Base-by-base conservation (phyloP, 352 stramenopile genomes). In the Pythium periplocum region DNA sequence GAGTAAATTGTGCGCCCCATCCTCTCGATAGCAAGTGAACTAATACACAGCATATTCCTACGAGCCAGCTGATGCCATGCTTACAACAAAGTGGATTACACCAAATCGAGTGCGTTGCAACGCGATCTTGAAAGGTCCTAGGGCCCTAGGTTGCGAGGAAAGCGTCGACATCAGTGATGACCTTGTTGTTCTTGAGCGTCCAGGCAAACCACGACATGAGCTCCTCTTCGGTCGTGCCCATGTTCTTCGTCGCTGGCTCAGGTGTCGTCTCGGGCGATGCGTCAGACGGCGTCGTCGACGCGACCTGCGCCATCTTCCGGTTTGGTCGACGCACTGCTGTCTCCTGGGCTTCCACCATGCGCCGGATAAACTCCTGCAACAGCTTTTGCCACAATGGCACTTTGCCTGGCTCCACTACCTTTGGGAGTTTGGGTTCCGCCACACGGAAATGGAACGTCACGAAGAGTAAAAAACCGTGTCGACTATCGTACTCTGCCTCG, bases 401-500 rank as follows among this genome's bases (percentile, higher is more conserved):
- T 54, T 10, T 30, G 17, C 4, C 40, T 47, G 10, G 1, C 30
- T 31, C 17, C 26, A 11, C 26, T 30, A 40, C 43, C 43, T 61
- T 42, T 26, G 55, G 58, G 3, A 68, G 46, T 11, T 69, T 26
- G 17, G 17, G 17, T 26, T 26, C 17, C 17, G 17, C 0, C 17
- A 26, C 17, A 26, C 17, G 71, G 45, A 81, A 80, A 38, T 68
- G 69, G 55, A 85, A 78, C 26, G 57, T 75, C 42, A 80, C 67
- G 26, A 75, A 76, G n/a, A 81, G 66, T 38, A 83, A 31, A 36
- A 78, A 83, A 8, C 66, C 72, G 38, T 80, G 69, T 30, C 71
- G 70, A 52, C 71, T 79, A 50, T 86, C 55, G 55, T 87, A 78
- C 55, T 81, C 64, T 6, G 90, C 71, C 48, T 93, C 85, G 4